Evolutionary conservation across 352 stramenopile genomes (phyloP).

Genomic region (Phytophthora melonis): DNA sequence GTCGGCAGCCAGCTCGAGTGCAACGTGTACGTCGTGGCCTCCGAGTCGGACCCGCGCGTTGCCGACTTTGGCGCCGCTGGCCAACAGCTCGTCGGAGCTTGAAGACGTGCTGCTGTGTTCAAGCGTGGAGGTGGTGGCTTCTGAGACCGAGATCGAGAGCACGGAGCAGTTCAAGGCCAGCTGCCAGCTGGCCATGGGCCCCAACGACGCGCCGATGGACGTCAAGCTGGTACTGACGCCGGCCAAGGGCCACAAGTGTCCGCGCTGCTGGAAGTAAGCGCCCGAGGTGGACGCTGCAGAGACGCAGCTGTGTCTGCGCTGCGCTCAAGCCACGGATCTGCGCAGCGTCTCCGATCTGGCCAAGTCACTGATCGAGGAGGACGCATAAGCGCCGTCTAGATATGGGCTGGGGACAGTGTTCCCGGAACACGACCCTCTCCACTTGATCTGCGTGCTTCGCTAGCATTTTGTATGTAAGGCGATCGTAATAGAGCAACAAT

Average conservation of each 20-base stretch:
- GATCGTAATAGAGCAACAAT: too few relatives aligned
- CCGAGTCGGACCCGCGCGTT: constrained; percentile 59
- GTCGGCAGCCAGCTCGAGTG: constrained; percentile 83
- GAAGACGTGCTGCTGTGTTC: constrained; percentile 84
- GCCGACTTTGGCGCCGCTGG: constrained; percentile 51
- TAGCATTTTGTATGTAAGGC: too few relatives aligned
- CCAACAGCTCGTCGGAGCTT: constrained; percentile 45
- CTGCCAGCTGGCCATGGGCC: constrained; percentile 42
- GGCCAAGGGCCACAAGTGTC: constrained; percentile 86
- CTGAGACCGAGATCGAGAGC: constrained; percentile 48
- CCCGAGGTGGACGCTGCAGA: constrained; percentile 62
- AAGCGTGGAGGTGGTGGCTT: constrained; percentile 51
- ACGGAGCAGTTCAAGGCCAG: constrained; percentile 43
- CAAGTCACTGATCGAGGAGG: constrained; percentile 52
- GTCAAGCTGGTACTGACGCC: constrained; percentile 66
- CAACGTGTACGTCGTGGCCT: constrained; percentile 65
- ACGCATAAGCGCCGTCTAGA: constrained; percentile 11
- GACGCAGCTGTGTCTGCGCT: constrained; percentile 66
- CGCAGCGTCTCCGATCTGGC: constrained; percentile 59
- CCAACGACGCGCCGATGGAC: constrained; percentile 53
- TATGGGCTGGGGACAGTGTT: too few relatives aligned
- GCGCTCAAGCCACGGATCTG: constrained; percentile 57
- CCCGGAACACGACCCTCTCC: too few relatives aligned
- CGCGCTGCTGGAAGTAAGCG: constrained; percentile 90
- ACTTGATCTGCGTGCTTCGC: too few relatives aligned